Evolutionary conservation across 2,329 filamentous ascomycete genomes (phyloP), one percentile per base, ranked within the genome.

Genomic region (Aspergillus oerlinghausenensis): DNA sequence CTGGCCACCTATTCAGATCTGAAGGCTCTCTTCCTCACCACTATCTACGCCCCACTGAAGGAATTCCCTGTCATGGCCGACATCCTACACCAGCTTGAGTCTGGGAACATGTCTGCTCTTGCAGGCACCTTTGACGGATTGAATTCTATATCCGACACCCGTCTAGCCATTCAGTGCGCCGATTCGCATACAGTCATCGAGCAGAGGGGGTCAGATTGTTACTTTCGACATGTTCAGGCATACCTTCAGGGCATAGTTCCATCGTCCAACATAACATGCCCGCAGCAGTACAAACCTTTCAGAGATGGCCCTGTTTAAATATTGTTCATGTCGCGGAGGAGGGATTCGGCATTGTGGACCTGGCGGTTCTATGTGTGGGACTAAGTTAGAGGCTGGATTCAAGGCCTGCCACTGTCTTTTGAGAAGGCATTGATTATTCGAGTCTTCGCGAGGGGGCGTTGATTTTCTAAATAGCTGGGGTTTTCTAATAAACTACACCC

Each of bases 1-100:
- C 63, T 83, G n/a, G 67, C 84, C 52, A 82, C 80, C 1, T 82
- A 81, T 70, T 78, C 75, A 38, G 74, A 75, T 51, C 60, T 83
- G 38, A 77, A 79, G 62, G 66, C 69, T 7, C 68, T 81, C 8
- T 74, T 79, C 17, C 73, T 75, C 4, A 68, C 70, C 1, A 67
- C 73, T 2, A 64, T 82, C 26, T 83, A 83, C 63, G 70, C 71
- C 42, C 80, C 81, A 1, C 71, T 79, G 6, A 61, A 61, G 51
- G 66, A 67, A 43, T 81, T 82, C 58, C 69, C 70, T 23, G 62
- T 58, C 23, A 71, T 83, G 45, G 79, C 82, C 17, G 54, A 62
- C 3, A 72, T 77, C 2, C 68, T 82, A n/a, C 63, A 72, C 35
- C 55, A 61, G n/a, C 29, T 43, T 10, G 59, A 60, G 40, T 5